Evolutionary conservation across 176 grass and related monocot species (phyloP), one percentile per base, ranked within the genome.

Genomic region (Elaeis guineensis): DNA sequence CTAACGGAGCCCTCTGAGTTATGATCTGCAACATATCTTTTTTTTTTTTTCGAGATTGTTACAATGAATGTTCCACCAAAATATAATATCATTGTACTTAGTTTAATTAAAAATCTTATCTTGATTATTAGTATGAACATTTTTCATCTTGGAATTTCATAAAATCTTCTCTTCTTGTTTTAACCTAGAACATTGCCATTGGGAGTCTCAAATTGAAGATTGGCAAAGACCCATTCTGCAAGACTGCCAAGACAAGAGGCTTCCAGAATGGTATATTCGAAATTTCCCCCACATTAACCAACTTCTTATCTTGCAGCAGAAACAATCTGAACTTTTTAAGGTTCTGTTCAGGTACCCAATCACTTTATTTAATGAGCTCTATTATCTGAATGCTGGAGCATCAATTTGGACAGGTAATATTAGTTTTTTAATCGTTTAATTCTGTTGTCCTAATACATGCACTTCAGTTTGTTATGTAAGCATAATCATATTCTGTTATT

Each of bases 281-380:
- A 58, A 12, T 44, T 44, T 52, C 7, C 26, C 3, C 6, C 50
- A 21, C 23, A 26, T 32, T 19, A 50, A 16, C 50, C 15, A 24
- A 3, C 19, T 44, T 55, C 44, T 55, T 51, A 54, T 15, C 35
- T 44, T 51, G 7, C 11, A 58, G 16, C 8, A 12, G 35, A 44
- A 49, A 35, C 75, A 69, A 48, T 57, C 71, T 81, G 51, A 24
- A 75, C 60, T 49, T 66, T 80, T 21, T 73, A 48, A 56, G 17
- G 72, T 76, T 76, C 28, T 82, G 72, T 7, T 30, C 66, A 97
- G 92, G 92, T 97, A 97, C 71, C 84, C 92, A 19, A 72, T 85
- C 57, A 97, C 87, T 67, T 81, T 97, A 80, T 97, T 97, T 72
- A 97, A 97, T 85, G 92, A 97, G 59, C 81, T 97, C 32, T 97